Conservation (phyloP, 2,329 filamentous ascomycete genomes). For the Lachnellula occidentalis region DNA sequence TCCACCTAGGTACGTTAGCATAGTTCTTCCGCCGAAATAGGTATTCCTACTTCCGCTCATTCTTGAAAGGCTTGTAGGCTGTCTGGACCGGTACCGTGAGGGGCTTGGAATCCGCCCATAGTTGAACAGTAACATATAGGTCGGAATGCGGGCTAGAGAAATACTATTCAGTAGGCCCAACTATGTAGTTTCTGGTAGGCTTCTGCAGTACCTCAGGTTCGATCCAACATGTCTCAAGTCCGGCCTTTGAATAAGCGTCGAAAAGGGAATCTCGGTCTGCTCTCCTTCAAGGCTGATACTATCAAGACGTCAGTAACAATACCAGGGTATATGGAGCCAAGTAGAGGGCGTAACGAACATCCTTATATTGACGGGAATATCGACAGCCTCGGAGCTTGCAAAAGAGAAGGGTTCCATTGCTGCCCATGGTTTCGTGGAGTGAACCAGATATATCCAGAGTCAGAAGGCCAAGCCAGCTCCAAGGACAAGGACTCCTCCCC, state of each 20-base stretch:
- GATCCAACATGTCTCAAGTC: slow-evolving; percentile 85
- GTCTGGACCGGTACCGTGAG: slow-evolving; percentile 90
- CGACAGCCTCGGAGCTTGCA: slow-evolving; percentile 78
- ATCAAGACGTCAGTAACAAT: slow-evolving; percentile 29
- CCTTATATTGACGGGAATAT: slow-evolving; percentile 64
- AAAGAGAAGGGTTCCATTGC: slow-evolving; percentile 94
- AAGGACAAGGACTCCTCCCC: no score
- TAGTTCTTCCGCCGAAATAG: not conserved
- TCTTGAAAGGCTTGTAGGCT: slow-evolving; percentile 84
- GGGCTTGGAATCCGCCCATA: slow-evolving; percentile 95
- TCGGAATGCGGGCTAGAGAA: slow-evolving; percentile 67
- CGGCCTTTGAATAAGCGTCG: slow-evolving; percentile 70
- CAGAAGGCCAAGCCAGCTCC: not conserved
- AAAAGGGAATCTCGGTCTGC: slow-evolving; percentile 68
- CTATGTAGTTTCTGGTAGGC: not conserved
- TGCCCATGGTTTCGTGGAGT: slow-evolving; percentile 3
- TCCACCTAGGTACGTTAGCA: slow-evolving; percentile 61
- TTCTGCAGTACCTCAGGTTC: slow-evolving; percentile 60
- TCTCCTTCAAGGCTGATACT: slow-evolving; percentile 74
- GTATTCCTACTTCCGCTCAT: slow-evolving; percentile 50
- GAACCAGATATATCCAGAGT: not conserved
- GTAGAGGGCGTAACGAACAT: slow-evolving; percentile 40
- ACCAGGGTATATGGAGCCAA: not conserved
- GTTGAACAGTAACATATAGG: slow-evolving; percentile 85
- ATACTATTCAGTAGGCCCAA: slow-evolving; percentile 22